Conservation (phyloP, 768 basidiomycete genomes). For the Serendipita sp. region DNA sequence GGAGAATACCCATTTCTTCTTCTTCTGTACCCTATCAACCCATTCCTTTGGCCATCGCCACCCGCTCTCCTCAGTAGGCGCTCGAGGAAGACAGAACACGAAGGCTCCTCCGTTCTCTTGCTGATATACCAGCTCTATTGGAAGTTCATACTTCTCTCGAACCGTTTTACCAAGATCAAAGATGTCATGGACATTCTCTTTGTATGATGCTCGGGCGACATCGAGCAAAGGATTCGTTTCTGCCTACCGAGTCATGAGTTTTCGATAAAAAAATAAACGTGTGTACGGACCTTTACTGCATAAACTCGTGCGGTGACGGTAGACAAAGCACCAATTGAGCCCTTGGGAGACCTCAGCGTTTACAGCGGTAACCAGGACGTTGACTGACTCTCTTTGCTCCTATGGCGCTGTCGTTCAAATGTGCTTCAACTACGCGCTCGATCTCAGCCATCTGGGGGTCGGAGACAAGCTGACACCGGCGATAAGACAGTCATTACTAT, state of each 20-base stretch:
- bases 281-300: constrained; percentile 55
- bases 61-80: constrained; percentile 36
- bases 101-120: constrained; percentile 42
- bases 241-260: constrained; percentile 27
- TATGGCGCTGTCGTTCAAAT: not conserved
- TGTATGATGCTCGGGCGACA: constrained; percentile 87
- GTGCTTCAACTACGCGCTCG: not conserved
- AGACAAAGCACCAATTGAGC: constrained; percentile 32
- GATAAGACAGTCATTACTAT: not conserved
- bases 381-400: not conserved
- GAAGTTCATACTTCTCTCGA: constrained; percentile 46
- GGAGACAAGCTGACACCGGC: not conserved
- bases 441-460: not conserved
- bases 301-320: constrained; percentile 73
- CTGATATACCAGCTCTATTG: constrained; percentile 52
- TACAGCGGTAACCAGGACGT: not conserved
- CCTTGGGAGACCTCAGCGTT: not conserved
- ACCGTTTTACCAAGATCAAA: constrained; percentile 46
- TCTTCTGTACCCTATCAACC: constrained; percentile 48
- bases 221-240: constrained; percentile 75
- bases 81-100: constrained; percentile 53
- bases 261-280: not conserved
- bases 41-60: constrained; percentile 50
- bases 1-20: constrained; percentile 59
- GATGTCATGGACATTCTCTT: constrained; percentile 84